Evolutionary conservation across 2,329 filamentous ascomycete species (phyloP).

Genomic region (Chrysoporthe puriensis): DNA sequence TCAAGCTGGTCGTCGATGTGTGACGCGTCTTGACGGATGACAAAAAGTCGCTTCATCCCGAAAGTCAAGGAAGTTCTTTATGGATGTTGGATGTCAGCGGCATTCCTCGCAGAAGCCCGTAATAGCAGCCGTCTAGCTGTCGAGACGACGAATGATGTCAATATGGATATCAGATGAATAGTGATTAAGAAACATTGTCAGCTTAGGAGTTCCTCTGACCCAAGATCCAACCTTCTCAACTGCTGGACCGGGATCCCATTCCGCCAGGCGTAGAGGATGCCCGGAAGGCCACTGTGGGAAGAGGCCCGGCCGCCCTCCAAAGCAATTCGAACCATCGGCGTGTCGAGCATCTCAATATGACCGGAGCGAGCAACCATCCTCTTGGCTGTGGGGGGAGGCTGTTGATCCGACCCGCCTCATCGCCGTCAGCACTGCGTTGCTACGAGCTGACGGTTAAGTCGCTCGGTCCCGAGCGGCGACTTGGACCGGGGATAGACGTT

Average conservation of each 20-base stretch:
- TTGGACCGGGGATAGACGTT: neutral
- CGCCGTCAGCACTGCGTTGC: neutral
- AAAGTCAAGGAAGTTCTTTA: no score
- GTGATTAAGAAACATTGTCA: neutral
- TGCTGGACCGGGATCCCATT: neutral
- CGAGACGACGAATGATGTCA: neutral
- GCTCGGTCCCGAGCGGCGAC: neutral
- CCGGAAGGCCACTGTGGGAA: neutral
- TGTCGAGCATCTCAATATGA: neutral
- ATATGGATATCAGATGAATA: neutral
- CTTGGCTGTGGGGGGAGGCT: neutral
- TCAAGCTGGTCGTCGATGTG: neutral
- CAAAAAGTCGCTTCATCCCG: neutral
- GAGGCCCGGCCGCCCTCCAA: neutral
- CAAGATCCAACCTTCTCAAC: neutral
- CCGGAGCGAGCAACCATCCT: neutral
- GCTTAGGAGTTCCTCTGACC: neutral
- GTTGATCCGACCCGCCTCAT: neutral
- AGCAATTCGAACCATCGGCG: neutral
- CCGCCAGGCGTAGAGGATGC: neutral
- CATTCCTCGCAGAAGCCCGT: no score
- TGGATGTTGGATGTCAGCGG: no score
- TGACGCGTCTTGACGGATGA: neutral
- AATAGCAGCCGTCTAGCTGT: neutral
- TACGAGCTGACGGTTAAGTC: neutral